Base-by-base conservation (phyloP, 1,139 yeast species). In the Geotrichum aggregatum region DNA sequence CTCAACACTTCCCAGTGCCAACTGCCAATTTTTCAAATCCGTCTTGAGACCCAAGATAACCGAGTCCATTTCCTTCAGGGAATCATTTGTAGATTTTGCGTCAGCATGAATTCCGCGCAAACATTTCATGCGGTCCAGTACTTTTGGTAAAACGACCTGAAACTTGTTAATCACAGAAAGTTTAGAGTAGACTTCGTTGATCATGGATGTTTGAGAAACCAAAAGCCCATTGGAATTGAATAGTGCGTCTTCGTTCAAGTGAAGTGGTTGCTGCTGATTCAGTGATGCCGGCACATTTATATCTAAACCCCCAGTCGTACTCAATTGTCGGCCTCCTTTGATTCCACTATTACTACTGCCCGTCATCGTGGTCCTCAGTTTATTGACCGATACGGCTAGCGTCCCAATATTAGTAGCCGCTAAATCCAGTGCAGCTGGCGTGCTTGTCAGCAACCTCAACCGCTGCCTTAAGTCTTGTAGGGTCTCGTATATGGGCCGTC, bases 31-130 rank as follows among this genome's bases (percentile, higher is more conserved):
- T 16, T 44, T 45, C 10, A 51, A 22, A 21, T 54, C 56, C 4
- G 46, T 38, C 28, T 43, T 44, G 3, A 54, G 24, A 7, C 46
- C 43, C 10, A 39, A 21, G 24, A 51, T 40, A 6, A 46, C 43
- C 8, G 42, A 14, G 44, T 54, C 53, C 47, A 54, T 47, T 4
- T 48, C 54, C 19, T 42, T 35, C n/a, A 54, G n/a, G 1, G 38
- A 24, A 5, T 16, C 34, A 19, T 43, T 39, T 4, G 56, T 30
- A 14, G 42, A 30, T 16, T 24, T 38, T 4, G 56, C 56, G 34
- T 54, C 54, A 5, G 53, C 34, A 49, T 54, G 56, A 3, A 54
- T 22, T 7, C 41, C 38, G 13, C 49, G 43, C 22, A 54, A 26
- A 14, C 35, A 6, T 35, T 48, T 49, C 24, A 54, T 22, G 14